Base-by-base conservation (phyloP, 768 basidiomycete genomes). In the Termitomyces heimii region DNA sequence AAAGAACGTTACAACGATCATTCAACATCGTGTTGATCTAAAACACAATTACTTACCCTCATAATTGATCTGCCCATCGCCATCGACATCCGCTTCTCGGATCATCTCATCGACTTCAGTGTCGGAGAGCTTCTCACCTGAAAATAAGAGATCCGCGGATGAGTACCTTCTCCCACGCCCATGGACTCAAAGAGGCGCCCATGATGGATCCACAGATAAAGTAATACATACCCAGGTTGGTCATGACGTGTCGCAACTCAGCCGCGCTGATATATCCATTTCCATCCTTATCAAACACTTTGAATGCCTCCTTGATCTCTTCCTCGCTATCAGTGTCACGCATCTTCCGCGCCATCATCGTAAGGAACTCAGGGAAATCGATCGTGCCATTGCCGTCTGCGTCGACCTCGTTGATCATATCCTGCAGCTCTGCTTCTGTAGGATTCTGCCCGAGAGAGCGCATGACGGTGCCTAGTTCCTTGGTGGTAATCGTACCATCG, bases 251-350 rank as follows among this genome's bases (percentile, higher is more conserved):
- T 68, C 87, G 81, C 70, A 97, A 73, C 77, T 98, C 95, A 2
- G 85, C 85, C 5, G 89, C 84, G 35, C 81, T 87, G 73, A 98
- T 97, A 67, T 79, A 89, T 18, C 94, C 95, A 65, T 93, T 94
- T 13, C 90, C 90, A 67, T 98, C 92, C 82, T 92, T 94, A 74
- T 98, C 95, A 66, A 97, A 97, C 54, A 94, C 92, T 73, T 89
- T 90, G 84, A 98, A 98, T 26, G 96, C 96, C 78, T 95, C 92
- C 70, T 84, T 86, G 73, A 98, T 90, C 76, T 97, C 95, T 71
- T 94, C 94, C 73, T 97, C 93, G 64, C 83, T 83, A 69, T 95
- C 94, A 24, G 89, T 90, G 70, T 95, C 91, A 68, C 86, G 85
- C 89, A 93, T 93, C 76, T 91, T 91, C 64, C 89, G 78, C 59